These are phyloP conservation scores for Lactarius trivialis DNA, from an alignment of 768 basidiomycete species.

Conservation along the genomic window DNA sequence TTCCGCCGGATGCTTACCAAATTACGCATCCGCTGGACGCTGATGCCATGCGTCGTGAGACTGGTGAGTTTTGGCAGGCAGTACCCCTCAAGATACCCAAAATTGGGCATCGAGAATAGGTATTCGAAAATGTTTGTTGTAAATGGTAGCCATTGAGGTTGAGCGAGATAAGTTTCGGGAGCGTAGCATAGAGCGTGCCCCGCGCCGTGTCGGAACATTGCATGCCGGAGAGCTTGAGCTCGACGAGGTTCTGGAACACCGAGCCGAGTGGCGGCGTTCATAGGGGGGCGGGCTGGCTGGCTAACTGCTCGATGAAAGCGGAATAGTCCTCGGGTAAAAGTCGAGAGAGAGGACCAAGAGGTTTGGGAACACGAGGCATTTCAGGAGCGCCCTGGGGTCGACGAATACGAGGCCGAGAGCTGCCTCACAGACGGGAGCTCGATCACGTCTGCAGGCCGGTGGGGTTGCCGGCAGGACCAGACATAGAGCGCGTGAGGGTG, in stretches of 20 bases:
- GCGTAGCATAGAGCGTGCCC: slow-evolving; percentile 39
- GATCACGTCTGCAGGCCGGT: slow-evolving; percentile 30
- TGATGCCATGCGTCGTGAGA: slow-evolving; percentile 41
- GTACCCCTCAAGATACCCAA: slow-evolving; percentile 7
- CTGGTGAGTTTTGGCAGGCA: slow-evolving; percentile 48
- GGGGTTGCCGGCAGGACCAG: slow-evolving; percentile 47
- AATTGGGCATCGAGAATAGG: slow-evolving; percentile 17
- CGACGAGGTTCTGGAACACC: slow-evolving; percentile 42
- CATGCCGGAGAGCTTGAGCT: slow-evolving; percentile 47
- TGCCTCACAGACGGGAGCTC: slow-evolving; percentile 26
- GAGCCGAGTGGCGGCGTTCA: slow-evolving; percentile 31
- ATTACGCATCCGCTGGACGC: slow-evolving; percentile 36
- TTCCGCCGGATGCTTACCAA: slow-evolving; percentile 44
- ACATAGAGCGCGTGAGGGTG: slow-evolving; percentile 45
- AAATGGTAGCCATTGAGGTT: slow-evolving; percentile 35
- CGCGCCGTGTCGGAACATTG: slow-evolving; percentile 35
- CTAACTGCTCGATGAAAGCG: slow-evolving; percentile 41
- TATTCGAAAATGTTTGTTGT: slow-evolving; percentile 19
- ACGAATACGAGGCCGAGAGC: slow-evolving; percentile 32
- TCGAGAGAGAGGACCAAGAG: slow-evolving; percentile 42
- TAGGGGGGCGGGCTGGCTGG: slow-evolving; percentile 34
- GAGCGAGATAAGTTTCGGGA: slow-evolving; percentile 42
- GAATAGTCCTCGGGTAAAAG: slow-evolving; percentile 51
- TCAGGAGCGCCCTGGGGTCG: slow-evolving; percentile 30
- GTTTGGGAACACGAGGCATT: slow-evolving; percentile 32